Conservation (phyloP, 2,329 filamentous ascomycete genomes). For the Phyllosticta paracitricarpa region DNA sequence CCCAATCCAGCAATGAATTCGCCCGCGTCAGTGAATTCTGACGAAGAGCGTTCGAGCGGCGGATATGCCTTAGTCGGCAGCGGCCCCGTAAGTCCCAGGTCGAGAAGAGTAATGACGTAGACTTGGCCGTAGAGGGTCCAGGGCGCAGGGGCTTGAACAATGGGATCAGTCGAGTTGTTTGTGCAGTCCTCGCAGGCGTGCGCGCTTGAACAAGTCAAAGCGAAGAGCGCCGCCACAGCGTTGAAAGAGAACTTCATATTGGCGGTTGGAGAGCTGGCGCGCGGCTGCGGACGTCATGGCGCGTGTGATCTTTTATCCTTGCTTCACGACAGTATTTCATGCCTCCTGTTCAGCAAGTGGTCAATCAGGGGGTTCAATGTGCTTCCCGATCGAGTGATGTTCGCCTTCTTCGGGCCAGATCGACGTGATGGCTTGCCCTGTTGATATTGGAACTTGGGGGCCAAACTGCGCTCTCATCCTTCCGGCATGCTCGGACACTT, state of each 20-base stretch:
- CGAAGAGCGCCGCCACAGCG: background rate
- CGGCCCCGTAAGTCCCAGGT: background rate
- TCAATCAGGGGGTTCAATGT: background rate
- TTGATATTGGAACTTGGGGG: background rate
- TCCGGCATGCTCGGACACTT: background rate
- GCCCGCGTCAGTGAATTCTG: conserved; percentile 6
- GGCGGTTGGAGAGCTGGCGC: background rate
- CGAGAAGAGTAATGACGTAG: background rate
- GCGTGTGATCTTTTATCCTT: background rate
- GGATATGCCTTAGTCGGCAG: background rate
- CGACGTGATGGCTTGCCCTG: background rate
- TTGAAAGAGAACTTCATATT: background rate
- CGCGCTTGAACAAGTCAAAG: background rate
- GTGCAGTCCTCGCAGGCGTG: background rate
- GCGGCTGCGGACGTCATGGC: background rate
- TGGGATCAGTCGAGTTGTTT: background rate
- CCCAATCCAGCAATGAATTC: conserved; percentile 21
- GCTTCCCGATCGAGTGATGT: background rate
- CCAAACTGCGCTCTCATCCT: background rate
- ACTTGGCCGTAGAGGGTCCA: background rate
- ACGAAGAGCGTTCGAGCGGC: background rate
- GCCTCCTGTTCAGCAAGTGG: background rate
- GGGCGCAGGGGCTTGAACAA: background rate
- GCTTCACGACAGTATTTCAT: background rate
- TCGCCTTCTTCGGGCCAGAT: background rate